phyloP scores from a whole-genome alignment of 805 yeast genomes.

The Grigorovia yakushimaensis region DNA sequence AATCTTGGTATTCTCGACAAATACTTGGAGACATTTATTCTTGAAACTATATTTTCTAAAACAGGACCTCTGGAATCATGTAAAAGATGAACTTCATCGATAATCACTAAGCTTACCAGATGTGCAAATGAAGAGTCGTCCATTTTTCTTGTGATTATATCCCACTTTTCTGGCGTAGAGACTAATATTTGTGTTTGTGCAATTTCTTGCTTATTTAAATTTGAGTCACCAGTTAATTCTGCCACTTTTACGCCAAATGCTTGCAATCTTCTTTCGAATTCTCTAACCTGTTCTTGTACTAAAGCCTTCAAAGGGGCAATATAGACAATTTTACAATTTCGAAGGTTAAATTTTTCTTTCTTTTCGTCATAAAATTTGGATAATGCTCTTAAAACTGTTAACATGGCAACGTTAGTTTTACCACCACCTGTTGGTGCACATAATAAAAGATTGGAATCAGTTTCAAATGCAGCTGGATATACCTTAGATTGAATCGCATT shows the following conservation, averaged over 20 bases:
- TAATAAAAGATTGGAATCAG: conserved; percentile 62
- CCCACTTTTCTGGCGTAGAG: conserved; percentile 98
- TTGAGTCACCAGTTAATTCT: conserved; percentile 87
- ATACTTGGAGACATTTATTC: conserved; percentile 43
- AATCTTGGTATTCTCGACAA: conserved; percentile 48
- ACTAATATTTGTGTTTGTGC: conserved; percentile 72
- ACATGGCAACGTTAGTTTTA: conserved; percentile 92
- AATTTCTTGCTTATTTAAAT: conserved; percentile 65
- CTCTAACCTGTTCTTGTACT: conserved; percentile 90
- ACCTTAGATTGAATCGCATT: conserved; percentile 81
- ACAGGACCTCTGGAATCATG: conserved; percentile 97
- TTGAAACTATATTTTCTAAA: conserved; percentile 73
- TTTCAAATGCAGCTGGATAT: conserved; percentile 63
- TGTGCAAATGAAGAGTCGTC: conserved; percentile 55
- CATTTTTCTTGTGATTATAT: conserved; percentile 79
- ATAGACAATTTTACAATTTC: conserved; percentile 68
- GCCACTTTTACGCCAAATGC: conserved; percentile 62
- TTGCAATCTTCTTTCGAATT: conserved; percentile 59
- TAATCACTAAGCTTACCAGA: conserved; percentile 59
- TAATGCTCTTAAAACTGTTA: conserved; percentile 59
- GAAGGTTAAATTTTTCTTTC: conserved; percentile 41
- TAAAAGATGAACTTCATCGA: conserved; percentile 87
- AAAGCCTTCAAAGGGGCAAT: conserved; percentile 91
- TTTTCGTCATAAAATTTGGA: conserved; percentile 38
- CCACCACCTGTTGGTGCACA: conserved; percentile 99